Base-by-base conservation (phyloP, 352 stramenopile genomes). In the Pythium aristosporum region DNA sequence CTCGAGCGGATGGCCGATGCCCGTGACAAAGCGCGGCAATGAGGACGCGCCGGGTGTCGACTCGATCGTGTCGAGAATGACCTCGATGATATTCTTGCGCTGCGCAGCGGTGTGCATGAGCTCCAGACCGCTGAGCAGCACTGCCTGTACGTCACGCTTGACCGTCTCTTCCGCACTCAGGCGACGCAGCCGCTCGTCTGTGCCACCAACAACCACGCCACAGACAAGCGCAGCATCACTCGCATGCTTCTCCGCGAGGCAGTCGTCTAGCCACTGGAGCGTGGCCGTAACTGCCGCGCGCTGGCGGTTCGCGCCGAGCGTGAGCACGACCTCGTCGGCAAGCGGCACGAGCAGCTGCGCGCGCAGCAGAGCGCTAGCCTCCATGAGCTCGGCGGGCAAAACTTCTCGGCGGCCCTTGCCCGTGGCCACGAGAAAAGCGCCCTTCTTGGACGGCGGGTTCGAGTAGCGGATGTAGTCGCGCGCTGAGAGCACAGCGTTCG, bases 261-360 rank as follows among this genome's bases (percentile, higher is more conserved):
- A 93, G 20, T 69, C 75, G 60, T 93, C 84, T 25, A 93, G 67
- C 84, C 84, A 93, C 34, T 87, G 68, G 36, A 93, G 69, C 44
- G 84, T 83, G 28, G 67, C 77, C 57, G 89, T 73, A 28, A 93
- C 75, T 18, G 84, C 80, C 3, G 72, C 64, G 41, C 82, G 82
- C 65, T 91, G 84, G 10, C 84, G 80, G 63, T 93, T 93, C 34
- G 73, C 63, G 18, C 82, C 76, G 36, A 84, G 85, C 23, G 79
- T 79, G 20, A 64, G 52, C 5, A 69, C 70, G 48, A 89, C 76
- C 51, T 93, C 84, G 60, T 93, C 84, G 0, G 84, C 84, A 32
- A 91, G 72, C 37, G 84, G 76, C 28, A 93, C 65, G 48, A 90
- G 67, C 12, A 88, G 69, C 67, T 87, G 75, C 8, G 84, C 73